Conservation (phyloP, 805 yeast species). For the Starmerella ratchasimensis region DNA sequence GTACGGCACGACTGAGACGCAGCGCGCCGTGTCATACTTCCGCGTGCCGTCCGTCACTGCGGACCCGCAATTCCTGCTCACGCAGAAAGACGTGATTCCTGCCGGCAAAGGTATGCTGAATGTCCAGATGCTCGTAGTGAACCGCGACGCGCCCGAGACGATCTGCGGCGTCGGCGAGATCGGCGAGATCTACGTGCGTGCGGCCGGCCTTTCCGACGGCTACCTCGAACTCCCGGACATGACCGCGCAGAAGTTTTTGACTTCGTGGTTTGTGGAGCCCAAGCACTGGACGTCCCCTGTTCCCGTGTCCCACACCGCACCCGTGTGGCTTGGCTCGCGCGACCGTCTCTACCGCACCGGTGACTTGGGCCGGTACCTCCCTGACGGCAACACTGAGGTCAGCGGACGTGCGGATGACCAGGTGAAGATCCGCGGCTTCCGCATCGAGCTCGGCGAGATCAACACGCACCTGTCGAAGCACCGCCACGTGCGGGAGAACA, state of each 20-base stretch:
- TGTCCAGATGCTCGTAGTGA: slow-evolving; percentile 87
- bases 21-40: slow-evolving; percentile 90
- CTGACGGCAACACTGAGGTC: slow-evolving; percentile 96
- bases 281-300: slow-evolving; percentile 40
- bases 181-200: slow-evolving; percentile 96
- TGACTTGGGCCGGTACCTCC: slow-evolving; percentile 89
- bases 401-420: slow-evolving; percentile 99
- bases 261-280: slow-evolving; percentile 76
- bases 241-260: slow-evolving; percentile 74
- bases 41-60: slow-evolving; percentile 62
- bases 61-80: slow-evolving; percentile 61
- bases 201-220: slow-evolving; percentile 95
- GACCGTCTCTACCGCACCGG: slow-evolving; percentile 96
- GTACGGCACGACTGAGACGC: slow-evolving; percentile 99
- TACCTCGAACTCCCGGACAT: slow-evolving; percentile 83
- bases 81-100: slow-evolving; percentile 90
- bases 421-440: slow-evolving; percentile 94
- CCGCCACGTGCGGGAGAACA: slow-evolving; percentile 79
- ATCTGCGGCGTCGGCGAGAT: slow-evolving; percentile 98
- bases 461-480: slow-evolving; percentile 95
- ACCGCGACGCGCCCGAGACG: slow-evolving; percentile 74
- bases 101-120: slow-evolving; percentile 97
- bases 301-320: slow-evolving; percentile 24
- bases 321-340: slow-evolving; percentile 81
- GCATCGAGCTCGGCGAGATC: slow-evolving; percentile 96